These are phyloP conservation scores for Mycena metata DNA, from an alignment of 768 basidiomycete genomes.

Conservation along the genomic window DNA sequence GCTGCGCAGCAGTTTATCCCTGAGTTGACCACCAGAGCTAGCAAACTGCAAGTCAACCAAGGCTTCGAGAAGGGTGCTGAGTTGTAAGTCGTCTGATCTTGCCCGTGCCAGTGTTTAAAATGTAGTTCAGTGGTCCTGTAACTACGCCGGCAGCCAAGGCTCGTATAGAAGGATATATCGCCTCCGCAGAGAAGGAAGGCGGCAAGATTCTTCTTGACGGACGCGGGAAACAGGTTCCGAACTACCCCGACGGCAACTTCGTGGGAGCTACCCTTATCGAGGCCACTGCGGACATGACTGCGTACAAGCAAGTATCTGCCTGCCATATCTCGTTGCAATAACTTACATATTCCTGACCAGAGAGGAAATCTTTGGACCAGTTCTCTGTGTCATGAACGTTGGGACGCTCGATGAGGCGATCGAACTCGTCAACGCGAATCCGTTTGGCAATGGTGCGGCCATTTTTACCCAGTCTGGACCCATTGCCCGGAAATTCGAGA, in stretches of 20 bases:
- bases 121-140: slow-evolving; percentile 71
- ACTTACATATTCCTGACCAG: slow-evolving; percentile 52
- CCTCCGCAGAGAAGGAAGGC: slow-evolving; percentile 82
- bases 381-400: slow-evolving; percentile 80
- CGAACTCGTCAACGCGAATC: slow-evolving; percentile 89
- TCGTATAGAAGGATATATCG: slow-evolving; percentile 81
- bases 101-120: not conserved
- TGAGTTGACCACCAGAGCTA: slow-evolving; percentile 84
- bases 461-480: slow-evolving; percentile 99
- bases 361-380: slow-evolving; percentile 96
- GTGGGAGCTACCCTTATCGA: slow-evolving; percentile 94
- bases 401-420: slow-evolving; percentile 92
- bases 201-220: slow-evolving; percentile 92
- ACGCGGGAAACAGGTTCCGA: slow-evolving; percentile 72
- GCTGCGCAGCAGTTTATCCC: slow-evolving; percentile 83
- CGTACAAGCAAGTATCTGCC: slow-evolving; percentile 76
- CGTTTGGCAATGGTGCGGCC: slow-evolving; percentile 93
- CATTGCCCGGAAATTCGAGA: slow-evolving; percentile 93
- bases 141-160: slow-evolving; percentile 87
- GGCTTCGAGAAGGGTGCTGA: slow-evolving; percentile 93
- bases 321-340: slow-evolving; percentile 19
- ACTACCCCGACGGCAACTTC: slow-evolving; percentile 91
- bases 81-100: slow-evolving; percentile 61
- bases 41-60: slow-evolving; percentile 84
- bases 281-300: slow-evolving; percentile 81